Conservation (phyloP, 1,284 basidiomycete genomes). For the Cutaneotrichosporon sp. region DNA sequence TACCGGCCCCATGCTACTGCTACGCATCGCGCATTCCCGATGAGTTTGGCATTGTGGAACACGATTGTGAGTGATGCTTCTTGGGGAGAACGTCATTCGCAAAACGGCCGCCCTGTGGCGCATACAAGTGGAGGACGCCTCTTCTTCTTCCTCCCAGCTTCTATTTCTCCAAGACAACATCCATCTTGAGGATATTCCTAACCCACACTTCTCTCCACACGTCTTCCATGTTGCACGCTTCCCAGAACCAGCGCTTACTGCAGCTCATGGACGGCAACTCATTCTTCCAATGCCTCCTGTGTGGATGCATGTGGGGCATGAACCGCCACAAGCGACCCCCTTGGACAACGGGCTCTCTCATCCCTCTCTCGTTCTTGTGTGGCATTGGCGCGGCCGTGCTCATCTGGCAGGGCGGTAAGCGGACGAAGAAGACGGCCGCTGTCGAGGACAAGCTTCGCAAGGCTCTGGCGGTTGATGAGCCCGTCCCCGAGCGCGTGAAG, state of each 20-base stretch:
- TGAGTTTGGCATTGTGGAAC: constrained; percentile 59
- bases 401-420: constrained; percentile 72
- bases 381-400: constrained; percentile 75
- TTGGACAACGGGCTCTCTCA: constrained; percentile 64
- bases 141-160: too few relatives aligned
- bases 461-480: constrained; percentile 59
- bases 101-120: too few relatives aligned
- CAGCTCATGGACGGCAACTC: constrained; percentile 73
- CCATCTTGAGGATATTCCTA: too few relatives aligned
- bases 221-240: too few relatives aligned
- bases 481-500: constrained; percentile 11
- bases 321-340: constrained; percentile 55
- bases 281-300: constrained; percentile 71
- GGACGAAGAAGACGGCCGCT: constrained; percentile 72
- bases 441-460: constrained; percentile 69
- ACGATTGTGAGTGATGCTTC: constrained; percentile 38
- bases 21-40: constrained; percentile 79
- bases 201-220: too few relatives aligned
- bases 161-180: constrained; percentile 5
- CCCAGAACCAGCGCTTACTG: neutral
- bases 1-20: constrained; percentile 82
- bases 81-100: neutral
- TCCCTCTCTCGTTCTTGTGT: constrained; percentile 73
- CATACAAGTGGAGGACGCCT: neutral
- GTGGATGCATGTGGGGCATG: constrained; percentile 79